phyloP scores from a whole-genome alignment of 2,329 filamentous ascomycete species.

The Trichoderma atroviride region DNA sequence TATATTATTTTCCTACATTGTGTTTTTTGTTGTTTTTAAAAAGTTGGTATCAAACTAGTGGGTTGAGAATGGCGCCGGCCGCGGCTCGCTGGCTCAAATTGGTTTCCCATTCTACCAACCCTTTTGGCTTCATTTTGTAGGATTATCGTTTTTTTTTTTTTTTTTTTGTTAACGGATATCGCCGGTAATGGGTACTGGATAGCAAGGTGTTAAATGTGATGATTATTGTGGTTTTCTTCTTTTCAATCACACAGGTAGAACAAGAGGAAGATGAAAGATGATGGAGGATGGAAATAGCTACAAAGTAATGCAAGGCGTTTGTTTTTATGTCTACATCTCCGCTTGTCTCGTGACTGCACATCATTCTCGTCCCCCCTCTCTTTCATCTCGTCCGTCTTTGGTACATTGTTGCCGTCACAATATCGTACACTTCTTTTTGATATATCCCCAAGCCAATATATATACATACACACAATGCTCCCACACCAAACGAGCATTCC shows the following conservation, averaged over 20 bases:
- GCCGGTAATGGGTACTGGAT: constrained; percentile 17
- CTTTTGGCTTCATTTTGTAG: neutral
- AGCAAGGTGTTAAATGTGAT: constrained; percentile 19
- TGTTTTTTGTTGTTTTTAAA: neutral
- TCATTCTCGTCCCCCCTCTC: neutral
- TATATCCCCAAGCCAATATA: neutral
- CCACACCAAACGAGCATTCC: neutral
- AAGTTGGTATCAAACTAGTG: neutral
- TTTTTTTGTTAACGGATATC: constrained; percentile 1
- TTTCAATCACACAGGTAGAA: neutral
- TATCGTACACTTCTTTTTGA: constrained; percentile 36
- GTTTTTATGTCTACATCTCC: neutral
- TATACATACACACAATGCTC: neutral
- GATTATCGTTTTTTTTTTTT: neutral
- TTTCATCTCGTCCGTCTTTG: neutral
- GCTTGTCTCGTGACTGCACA: neutral
- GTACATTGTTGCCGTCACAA: constrained; percentile 33
- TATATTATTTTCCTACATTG: neutral
- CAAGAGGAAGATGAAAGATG: neutral
- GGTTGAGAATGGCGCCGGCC: neutral
- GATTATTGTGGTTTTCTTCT: neutral
- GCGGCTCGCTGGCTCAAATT: neutral
- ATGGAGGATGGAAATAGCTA: neutral
- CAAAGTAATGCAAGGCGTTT: constrained; percentile 1
- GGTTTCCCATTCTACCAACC: neutral